A percentile compares a stretch with the other conserved stretches of the same genome.
Conservation (phyloP, 2,329 filamentous ascomycete genomes). For the Aspergillaceae sp. region DNA sequence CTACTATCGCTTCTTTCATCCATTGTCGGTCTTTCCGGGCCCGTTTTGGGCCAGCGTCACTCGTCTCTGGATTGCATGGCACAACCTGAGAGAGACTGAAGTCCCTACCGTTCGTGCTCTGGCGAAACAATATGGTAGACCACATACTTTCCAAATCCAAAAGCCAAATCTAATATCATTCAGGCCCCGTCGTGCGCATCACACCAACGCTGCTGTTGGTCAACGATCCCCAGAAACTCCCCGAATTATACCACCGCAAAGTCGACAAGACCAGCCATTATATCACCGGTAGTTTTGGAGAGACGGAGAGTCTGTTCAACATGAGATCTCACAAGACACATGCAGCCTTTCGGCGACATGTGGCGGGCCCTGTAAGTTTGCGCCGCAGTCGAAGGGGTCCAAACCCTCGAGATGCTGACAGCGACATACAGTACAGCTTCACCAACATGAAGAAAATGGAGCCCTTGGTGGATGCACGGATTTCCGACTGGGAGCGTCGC, state of each 20-base stretch:
- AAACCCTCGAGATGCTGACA: neutral
- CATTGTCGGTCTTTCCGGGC: slow-evolving; percentile 45
- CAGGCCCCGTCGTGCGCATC: slow-evolving; percentile 47
- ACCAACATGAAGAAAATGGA: slow-evolving; percentile 53
- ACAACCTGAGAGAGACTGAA: slow-evolving; percentile 43
- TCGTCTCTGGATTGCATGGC: slow-evolving; percentile 47
- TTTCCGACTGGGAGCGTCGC: slow-evolving; percentile 44
- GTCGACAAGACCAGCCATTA: slow-evolving; percentile 53
- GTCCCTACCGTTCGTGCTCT: slow-evolving; percentile 34
- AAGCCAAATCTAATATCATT: too few relatives aligned
- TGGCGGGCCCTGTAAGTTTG: slow-evolving; percentile 39
- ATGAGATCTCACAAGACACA: slow-evolving; percentile 48
- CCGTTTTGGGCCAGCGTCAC: slow-evolving; percentile 49
- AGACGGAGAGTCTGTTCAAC: slow-evolving; percentile 49
- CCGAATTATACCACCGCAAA: slow-evolving; percentile 48
- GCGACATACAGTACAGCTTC: slow-evolving; percentile 40
- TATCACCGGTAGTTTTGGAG: slow-evolving; percentile 50
- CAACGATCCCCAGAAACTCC: slow-evolving; percentile 46
- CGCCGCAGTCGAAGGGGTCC: neutral
- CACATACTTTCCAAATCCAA: too few relatives aligned
- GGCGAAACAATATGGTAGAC: slow-evolving; percentile 42
- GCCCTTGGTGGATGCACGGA: slow-evolving; percentile 45
- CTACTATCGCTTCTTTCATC: slow-evolving; percentile 43
- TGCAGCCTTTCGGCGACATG: slow-evolving; percentile 46
- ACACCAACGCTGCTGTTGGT: slow-evolving; percentile 47